Conservation (phyloP, 1,284 basidiomycete genomes). For the Phellinidium pouzarii region DNA sequence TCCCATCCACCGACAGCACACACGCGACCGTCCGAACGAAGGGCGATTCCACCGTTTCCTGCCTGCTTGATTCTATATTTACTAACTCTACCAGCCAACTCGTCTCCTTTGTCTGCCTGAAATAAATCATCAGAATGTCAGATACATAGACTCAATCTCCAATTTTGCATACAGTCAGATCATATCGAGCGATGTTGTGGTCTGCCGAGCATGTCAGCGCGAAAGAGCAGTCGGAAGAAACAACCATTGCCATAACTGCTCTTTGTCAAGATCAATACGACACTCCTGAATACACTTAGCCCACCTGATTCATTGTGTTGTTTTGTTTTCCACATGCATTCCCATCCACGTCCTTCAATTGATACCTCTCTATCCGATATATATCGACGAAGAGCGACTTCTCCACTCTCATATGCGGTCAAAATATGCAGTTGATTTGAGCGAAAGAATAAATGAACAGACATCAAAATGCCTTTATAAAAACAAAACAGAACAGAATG, state of each 20-base stretch:
- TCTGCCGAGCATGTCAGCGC: conserved; percentile 82
- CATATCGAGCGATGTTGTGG: conserved; percentile 68
- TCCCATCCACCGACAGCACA: conserved; percentile 88
- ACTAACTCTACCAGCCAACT: background rate
- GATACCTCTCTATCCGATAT: conserved; percentile 38
- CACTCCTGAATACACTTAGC: conserved; percentile 23
- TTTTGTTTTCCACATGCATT: conserved; percentile 59
- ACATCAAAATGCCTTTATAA: conserved; percentile 85
- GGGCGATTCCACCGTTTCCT: conserved; percentile 66
- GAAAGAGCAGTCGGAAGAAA: conserved; percentile 50
- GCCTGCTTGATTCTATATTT: conserved; percentile 64
- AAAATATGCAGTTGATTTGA: conserved; percentile 48
- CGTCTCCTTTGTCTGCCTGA: background rate
- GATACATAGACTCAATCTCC: too few relatives aligned
- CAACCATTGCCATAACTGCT: conserved; percentile 82
- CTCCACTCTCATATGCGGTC: conserved; percentile 78
- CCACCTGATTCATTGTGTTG: conserved; percentile 75
- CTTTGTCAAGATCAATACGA: background rate
- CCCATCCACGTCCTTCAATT: conserved; percentile 70
- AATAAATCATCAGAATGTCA: background rate
- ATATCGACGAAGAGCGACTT: conserved; percentile 58
- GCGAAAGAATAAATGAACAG: conserved; percentile 55
- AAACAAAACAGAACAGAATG: background rate
- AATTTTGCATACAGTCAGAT: conserved; percentile 30
- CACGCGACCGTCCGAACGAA: conserved; percentile 70